Evolutionary conservation across 2,329 filamentous ascomycete species (phyloP).

Genomic region (Cryoendolithus antarcticus): DNA sequence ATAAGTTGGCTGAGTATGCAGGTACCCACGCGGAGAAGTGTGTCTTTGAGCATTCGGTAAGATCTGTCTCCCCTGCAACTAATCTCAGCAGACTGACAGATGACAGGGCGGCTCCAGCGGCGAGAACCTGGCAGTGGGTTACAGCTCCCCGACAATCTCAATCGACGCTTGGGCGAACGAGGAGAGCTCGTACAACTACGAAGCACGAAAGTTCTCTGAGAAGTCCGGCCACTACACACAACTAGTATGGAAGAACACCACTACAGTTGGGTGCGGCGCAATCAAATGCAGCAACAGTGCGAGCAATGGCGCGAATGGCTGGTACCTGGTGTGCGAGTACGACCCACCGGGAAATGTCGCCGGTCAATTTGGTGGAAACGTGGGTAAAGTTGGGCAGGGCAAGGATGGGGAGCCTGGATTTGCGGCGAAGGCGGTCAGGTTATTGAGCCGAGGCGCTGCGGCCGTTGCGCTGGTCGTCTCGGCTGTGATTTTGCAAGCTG

Average conservation of each 20-base stretch:
- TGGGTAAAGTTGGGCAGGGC: conserved; percentile 16
- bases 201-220: conserved; percentile 15
- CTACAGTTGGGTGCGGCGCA: conserved; percentile 18
- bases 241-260: conserved; percentile 22
- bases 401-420: conserved; percentile 11
- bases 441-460: too few species aligned
- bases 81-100: conserved; percentile 1
- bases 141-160: conserved; percentile 10
- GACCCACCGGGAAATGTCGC: conserved; percentile 25
- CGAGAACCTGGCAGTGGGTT: conserved; percentile 21
- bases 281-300: conserved; percentile 9
- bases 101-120: conserved; percentile 18
- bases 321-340: conserved; percentile 27
- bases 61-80: neutral
- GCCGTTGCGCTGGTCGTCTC: too few species aligned
- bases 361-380: conserved; percentile 24
- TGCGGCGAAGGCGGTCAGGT: too few species aligned
- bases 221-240: conserved; percentile 22
- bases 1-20: conserved; percentile 17
- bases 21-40: conserved; percentile 17
- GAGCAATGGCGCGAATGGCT: conserved; percentile 11
- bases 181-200: conserved; percentile 18
- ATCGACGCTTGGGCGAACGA: conserved; percentile 22
- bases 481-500: too few species aligned
- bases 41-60: conserved; percentile 20